Evolutionary conservation across 768 basidiomycete species (phyloP).

Genomic region (Astraeus odoratus): DNA sequence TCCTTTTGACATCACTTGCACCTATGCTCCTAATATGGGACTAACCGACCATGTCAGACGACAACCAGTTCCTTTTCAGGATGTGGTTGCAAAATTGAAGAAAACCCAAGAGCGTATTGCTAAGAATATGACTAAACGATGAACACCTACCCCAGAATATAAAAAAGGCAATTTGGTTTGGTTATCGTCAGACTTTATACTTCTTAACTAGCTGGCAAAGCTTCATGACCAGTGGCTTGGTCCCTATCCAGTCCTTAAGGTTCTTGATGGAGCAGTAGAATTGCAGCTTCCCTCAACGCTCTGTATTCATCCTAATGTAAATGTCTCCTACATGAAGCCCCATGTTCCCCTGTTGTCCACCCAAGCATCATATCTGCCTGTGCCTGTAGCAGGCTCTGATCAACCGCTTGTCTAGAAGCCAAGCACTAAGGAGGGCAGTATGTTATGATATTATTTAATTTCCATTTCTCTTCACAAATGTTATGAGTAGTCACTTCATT

Average conservation of each 20-base stretch:
- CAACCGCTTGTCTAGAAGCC: too few species aligned
- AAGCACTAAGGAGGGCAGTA: too few species aligned
- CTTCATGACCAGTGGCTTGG: slow-evolving; percentile 9
- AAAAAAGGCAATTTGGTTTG: slow-evolving; percentile 18
- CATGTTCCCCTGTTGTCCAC: too few species aligned
- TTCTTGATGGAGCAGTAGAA: slow-evolving; percentile 5
- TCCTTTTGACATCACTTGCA: not conserved
- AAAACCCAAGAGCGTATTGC: not conserved
- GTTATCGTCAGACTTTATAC: slow-evolving; percentile 17
- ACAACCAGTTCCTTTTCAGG: not conserved
- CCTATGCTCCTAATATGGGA: not conserved
- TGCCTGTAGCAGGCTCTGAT: too few species aligned
- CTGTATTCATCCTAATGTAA: not conserved
- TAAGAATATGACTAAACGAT: not conserved
- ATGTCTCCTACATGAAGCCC: slow-evolving; percentile 1
- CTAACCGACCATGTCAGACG: not conserved
- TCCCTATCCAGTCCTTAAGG: slow-evolving; percentile 18
- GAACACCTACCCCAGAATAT: slow-evolving; percentile 1
- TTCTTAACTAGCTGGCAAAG: slow-evolving; percentile 17
- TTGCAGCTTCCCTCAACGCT: not conserved
- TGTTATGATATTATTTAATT: too few species aligned
- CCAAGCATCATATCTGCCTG: too few species aligned
- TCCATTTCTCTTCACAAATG: too few species aligned
- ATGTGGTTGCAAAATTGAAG: not conserved
- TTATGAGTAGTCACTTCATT: too few species aligned